Conservation (phyloP, 1,284 basidiomycete genomes). For the Ustilago nuda region DNA sequence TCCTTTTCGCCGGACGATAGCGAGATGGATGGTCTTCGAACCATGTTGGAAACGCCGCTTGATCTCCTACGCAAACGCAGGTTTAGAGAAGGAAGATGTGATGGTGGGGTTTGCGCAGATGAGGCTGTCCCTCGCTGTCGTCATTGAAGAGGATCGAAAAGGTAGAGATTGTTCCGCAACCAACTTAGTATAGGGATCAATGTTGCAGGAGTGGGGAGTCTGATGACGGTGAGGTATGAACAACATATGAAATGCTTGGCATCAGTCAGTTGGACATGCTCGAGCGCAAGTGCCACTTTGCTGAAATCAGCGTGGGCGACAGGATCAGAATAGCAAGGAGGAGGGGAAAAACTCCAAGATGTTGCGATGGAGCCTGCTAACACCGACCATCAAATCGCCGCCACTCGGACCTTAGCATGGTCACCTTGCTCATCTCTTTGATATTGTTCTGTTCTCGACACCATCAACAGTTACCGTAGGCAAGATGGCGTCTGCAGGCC, state of each 20-base stretch:
- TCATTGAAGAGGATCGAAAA: not conserved
- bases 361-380: not conserved
- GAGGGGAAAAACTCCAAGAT: not conserved
- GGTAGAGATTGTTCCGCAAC: not conserved
- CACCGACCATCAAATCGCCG: not conserved
- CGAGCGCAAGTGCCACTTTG: not conserved
- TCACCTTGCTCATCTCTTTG: not conserved
- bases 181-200: not conserved
- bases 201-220: not conserved
- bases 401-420: not conserved
- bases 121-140: not conserved
- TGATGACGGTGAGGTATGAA: not conserved
- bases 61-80: not conserved
- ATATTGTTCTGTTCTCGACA: not conserved
- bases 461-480: not conserved
- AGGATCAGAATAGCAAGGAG: not conserved
- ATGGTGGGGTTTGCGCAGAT: not conserved
- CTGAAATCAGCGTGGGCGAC: not conserved
- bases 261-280: constrained; percentile 1
- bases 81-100: not conserved
- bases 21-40: constrained; percentile 38
- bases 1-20: constrained; percentile 29
- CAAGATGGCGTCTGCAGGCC: constrained; percentile 12
- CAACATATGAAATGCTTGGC: constrained; percentile 1
- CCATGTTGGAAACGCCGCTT: constrained; percentile 9